Percentiles rank a stretch among this genome's conserved stretches.
phyloP scores from a whole-genome alignment of 148 eudicot genomes.

The Heliosperma pusillum region DNA sequence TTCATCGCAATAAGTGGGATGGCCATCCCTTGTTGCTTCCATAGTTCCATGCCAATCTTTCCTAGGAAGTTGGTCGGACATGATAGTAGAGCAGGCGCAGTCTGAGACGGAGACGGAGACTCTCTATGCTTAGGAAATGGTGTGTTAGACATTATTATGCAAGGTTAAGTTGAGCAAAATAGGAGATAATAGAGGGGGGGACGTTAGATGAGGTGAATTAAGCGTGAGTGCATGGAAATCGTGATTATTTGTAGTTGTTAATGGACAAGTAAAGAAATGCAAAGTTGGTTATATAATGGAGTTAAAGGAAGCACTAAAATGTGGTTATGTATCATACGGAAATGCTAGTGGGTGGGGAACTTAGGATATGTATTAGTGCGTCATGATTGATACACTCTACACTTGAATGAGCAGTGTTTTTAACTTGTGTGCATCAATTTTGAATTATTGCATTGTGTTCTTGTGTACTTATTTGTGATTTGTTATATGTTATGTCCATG shows the following conservation, averaged over 20 bases:
- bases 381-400: constrained; percentile 20
- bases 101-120: constrained; percentile 1
- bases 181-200: not conserved
- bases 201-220: constrained; percentile 19
- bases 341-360: constrained; percentile 5
- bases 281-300: constrained; percentile 22
- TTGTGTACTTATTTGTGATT: no score
- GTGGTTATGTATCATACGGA: not conserved
- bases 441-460: no score
- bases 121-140: not conserved
- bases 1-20: constrained; percentile 64
- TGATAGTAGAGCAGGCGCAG: constrained; percentile 22
- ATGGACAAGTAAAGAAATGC: constrained; percentile 4
- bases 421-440: not conserved
- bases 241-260: constrained; percentile 18
- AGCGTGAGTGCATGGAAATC: constrained; percentile 31
- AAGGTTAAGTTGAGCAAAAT: no score
- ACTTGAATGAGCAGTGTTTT: not conserved
- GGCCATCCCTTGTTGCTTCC: constrained; percentile 46
- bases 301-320: constrained; percentile 1
- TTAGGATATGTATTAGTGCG: constrained; percentile 21
- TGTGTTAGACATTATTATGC: constrained; percentile 10
- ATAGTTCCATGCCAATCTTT: constrained; percentile 39
- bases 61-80: constrained; percentile 21
- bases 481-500: no score